Base-by-base conservation (phyloP, 148 eudicot species). In the Salicornia ramosissima region DNA sequence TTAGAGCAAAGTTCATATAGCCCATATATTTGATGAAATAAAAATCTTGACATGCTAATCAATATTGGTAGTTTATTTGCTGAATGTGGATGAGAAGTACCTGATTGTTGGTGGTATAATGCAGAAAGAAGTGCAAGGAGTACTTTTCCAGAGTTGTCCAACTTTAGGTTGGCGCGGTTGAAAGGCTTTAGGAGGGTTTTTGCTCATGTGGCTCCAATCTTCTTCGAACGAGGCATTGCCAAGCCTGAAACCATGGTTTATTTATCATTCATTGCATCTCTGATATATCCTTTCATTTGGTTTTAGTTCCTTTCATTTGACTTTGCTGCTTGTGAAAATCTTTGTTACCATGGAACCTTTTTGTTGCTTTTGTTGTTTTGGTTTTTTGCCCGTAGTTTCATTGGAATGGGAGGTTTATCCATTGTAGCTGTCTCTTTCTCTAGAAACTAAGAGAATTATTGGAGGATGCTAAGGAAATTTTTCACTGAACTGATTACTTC, bases 151-250 rank as follows among this genome's bases (percentile, higher is more conserved):
- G 84, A 94, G 40, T 73, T 94, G 76, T 72, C 80, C 45, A 80
- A 82, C 77, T 94, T 94, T 78, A 85, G 97, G 82, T 60, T 87
- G 12, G 97, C 88, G 22, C 84, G 79, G 73, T 65, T 94, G 85
- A 84, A 72, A 51, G 96, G 96, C 42, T 94, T 94, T 76, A 83
- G 97, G 47, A 85, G 99, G 59, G 87, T 91, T 36, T 91, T 91
- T 62, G 96, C 96, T 74, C 96, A 94, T 68, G 82, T 73, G 1
- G 97, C 99, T 78, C 96, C 99, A 13, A 83, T 94, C 68, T 94
- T 94, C 85, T 94, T 91, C 59, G 96, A 94, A 56, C 91, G 96
- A 6, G 99, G 97, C 68, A 91, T 94, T 64, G 99, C 96, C 72
- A 91, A 86, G 77, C 87, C 85, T 24, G 86, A 90, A 68, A 91